These are phyloP conservation scores for Diplodia corticola DNA, from an alignment of 2,329 filamentous ascomycete species.

Conservation along the genomic window DNA sequence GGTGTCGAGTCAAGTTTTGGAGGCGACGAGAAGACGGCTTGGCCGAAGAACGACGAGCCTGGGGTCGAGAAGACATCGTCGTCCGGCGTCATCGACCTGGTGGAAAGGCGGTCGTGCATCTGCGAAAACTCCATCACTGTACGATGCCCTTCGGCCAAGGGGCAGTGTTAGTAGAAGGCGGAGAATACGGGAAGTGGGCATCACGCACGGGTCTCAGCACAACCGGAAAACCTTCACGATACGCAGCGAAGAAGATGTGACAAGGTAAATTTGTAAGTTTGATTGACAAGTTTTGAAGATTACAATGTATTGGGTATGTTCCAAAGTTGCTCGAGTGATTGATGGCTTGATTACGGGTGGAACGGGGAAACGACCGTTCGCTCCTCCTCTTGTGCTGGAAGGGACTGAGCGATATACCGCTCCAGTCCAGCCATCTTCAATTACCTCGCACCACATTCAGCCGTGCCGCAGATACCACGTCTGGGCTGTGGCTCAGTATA, in stretches of 20 bases:
- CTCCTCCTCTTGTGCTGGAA: neutral
- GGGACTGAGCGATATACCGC: neutral
- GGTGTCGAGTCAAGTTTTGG: neutral
- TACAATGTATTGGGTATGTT: neutral
- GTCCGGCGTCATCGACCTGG: neutral
- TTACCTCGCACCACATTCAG: neutral
- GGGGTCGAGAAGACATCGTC: neutral
- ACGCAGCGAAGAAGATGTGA: neutral
- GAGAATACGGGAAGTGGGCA: neutral
- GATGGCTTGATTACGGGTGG: neutral
- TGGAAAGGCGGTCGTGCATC: neutral
- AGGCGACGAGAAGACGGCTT: neutral
- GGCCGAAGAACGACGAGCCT: neutral
- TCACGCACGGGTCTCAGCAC: neutral
- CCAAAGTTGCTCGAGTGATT: neutral
- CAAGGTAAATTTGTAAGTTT: neutral
- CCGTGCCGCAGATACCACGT: neutral
- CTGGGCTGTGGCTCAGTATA: neutral
- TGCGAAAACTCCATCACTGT: neutral
- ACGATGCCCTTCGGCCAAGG: neutral
- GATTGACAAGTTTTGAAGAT: neutral
- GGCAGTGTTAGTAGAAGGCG: neutral
- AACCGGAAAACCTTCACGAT: neutral
- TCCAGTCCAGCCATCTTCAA: constrained; percentile 4
- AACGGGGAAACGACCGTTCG: neutral